phyloP scores from a whole-genome alignment of 2,329 filamentous ascomycete genomes.

The Cordyceps militaris region DNA sequence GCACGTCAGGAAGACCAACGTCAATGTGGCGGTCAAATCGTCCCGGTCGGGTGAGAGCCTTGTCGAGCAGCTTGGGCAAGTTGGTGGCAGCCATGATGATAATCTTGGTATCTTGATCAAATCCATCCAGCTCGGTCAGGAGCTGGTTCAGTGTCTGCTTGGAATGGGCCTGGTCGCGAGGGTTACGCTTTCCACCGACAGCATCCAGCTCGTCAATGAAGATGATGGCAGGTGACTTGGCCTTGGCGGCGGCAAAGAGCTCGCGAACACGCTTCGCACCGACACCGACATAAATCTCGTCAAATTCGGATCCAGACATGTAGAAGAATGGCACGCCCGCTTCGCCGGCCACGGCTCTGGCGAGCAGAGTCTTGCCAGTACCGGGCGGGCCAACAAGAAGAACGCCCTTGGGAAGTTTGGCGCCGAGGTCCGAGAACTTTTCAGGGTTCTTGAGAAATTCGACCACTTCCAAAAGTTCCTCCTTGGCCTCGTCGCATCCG shows the following conservation, averaged over 20 bases:
- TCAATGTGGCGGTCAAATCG: constrained; percentile 91
- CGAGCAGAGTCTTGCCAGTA: constrained; percentile 94
- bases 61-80: constrained; percentile 88
- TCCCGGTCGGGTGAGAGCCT: constrained; percentile 86
- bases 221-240: constrained; percentile 85
- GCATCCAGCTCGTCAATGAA: constrained; percentile 95
- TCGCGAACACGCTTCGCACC: constrained; percentile 94
- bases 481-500: constrained; percentile 96
- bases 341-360: constrained; percentile 91
- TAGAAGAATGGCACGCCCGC: constrained; percentile 99
- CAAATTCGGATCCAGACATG: constrained; percentile 98
- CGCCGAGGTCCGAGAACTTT: constrained; percentile 86
- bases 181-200: constrained; percentile 88
- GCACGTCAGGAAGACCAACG: constrained; percentile 85
- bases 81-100: constrained; percentile 97
- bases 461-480: constrained; percentile 93
- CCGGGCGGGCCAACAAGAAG: constrained; percentile 91
- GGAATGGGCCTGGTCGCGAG: constrained; percentile 86
- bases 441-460: constrained; percentile 93
- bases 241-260: constrained; percentile 74
- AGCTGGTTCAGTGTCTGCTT: constrained; percentile 98
- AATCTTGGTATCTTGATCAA: constrained; percentile 88
- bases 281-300: constrained; percentile 96
- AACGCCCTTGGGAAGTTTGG: constrained; percentile 95
- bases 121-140: constrained; percentile 92